Percentiles rank a stretch among this genome's conserved stretches.
These are phyloP conservation scores for Trypanosomatidae sp. DNA, from an alignment of 208 protist genomes.

Conservation along the genomic window DNA sequence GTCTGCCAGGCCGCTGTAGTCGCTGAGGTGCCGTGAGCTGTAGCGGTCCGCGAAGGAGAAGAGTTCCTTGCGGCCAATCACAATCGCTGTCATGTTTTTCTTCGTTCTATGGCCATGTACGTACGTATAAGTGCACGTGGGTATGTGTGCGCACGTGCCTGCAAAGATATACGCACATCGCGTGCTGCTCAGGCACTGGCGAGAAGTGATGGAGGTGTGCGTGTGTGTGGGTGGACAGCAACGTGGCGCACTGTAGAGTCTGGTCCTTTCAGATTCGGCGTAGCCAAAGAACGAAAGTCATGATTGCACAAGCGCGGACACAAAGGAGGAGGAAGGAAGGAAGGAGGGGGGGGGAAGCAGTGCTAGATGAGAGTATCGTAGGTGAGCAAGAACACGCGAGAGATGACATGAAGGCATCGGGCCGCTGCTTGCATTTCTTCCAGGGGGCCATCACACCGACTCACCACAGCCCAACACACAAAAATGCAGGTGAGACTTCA, in stretches of 20 bases:
- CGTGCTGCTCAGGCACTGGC: not conserved
- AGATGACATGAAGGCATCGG: not conserved
- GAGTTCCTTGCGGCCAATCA: slow-evolving; percentile 77
- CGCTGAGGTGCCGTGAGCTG: slow-evolving; percentile 42
- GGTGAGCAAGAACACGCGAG: not conserved
- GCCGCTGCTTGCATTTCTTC: not conserved
- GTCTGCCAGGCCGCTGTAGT: slow-evolving; percentile 60
- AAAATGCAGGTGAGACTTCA: not conserved
- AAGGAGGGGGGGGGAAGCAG: not conserved
- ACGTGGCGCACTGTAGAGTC: not conserved
- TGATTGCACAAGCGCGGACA: not conserved
- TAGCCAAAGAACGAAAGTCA: not conserved
- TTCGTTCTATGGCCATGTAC: not conserved
- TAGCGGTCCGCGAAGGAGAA: slow-evolving; percentile 84
- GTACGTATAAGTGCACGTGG: not conserved
- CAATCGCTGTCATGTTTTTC: slow-evolving; percentile 20
- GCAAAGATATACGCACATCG: not conserved
- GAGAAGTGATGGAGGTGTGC: not conserved
- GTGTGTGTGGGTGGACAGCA: not conserved
- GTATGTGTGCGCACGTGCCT: not conserved
- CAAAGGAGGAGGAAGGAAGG: not conserved
- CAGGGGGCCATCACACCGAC: not conserved
- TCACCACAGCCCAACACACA: not conserved
- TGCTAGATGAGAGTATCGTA: not conserved
- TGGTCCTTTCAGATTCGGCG: not conserved